Percentiles rank a stretch among this genome's conserved stretches.
Evolutionary conservation across 169 alveolate species (phyloP).

Genomic region (Plasmodium adleri): DNA sequence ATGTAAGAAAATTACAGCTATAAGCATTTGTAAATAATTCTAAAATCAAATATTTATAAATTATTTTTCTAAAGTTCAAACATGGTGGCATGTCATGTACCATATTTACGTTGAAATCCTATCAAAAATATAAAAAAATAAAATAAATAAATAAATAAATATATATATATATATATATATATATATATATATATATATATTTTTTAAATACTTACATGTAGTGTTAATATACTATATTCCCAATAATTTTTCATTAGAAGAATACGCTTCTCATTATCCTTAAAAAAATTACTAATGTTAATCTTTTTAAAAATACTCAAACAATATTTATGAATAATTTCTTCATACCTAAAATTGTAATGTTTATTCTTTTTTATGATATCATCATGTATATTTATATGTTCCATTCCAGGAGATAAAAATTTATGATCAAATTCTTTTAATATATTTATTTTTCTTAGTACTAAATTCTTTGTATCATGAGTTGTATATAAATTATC

Average conservation of each 20-base stretch:
- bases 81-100: constrained; percentile 8
- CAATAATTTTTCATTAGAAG: constrained; percentile 20
- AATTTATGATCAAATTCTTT: constrained; percentile 18
- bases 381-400: no score
- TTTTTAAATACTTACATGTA: constrained; percentile 27
- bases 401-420: no score
- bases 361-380: no score
- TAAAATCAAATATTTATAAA: constrained; percentile 40
- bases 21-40: constrained; percentile 41
- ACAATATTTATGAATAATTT: constrained; percentile 10
- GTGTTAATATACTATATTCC: constrained; percentile 27
- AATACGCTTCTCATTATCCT: not conserved
- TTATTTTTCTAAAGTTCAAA: constrained; percentile 22
- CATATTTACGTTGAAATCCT: constrained; percentile 50
- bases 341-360: not conserved
- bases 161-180: not conserved
- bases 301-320: constrained; percentile 29
- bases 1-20: not conserved
- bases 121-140: constrained; percentile 1
- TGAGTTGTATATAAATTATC: no score
- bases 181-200: not conserved
- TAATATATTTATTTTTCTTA: constrained; percentile 32
- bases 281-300: not conserved
- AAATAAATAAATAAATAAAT: not conserved
- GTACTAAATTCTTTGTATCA: not conserved